phyloP scores from a whole-genome alignment of 176 grass and related monocot genomes.

The Cenchrus americanus region DNA sequence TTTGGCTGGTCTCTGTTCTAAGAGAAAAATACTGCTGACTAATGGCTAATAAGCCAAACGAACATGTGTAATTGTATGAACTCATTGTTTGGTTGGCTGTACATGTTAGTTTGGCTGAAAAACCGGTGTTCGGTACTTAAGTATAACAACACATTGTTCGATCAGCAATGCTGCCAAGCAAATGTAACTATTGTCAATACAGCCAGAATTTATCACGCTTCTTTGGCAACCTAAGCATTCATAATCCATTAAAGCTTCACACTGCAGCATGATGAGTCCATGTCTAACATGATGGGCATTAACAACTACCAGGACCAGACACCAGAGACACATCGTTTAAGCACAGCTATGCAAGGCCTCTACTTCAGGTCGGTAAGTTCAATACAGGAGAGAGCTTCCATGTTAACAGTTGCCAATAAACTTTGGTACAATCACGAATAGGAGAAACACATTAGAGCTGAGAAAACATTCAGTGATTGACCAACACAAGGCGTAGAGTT shows the following conservation, averaged over 20 bases:
- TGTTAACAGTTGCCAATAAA: constrained; percentile 19
- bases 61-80: too few species aligned
- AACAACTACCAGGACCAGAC: background rate
- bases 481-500: constrained; percentile 4
- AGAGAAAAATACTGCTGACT: too few species aligned
- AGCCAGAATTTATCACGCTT: background rate
- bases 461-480: constrained; percentile 19
- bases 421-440: constrained; percentile 23
- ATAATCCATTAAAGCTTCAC: background rate
- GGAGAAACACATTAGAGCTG: constrained; percentile 25
- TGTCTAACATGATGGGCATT: background rate
- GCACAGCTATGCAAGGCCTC: constrained; percentile 33
- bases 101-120: too few species aligned
- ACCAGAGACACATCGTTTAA: constrained; percentile 30
- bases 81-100: too few species aligned
- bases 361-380: constrained; percentile 31
- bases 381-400: constrained; percentile 24
- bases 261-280: background rate
- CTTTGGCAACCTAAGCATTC: background rate
- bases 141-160: too few species aligned
- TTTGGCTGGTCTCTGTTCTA: too few species aligned
- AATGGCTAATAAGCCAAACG: too few species aligned
- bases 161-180: background rate
- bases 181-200: background rate
- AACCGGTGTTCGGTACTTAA: too few species aligned